These are phyloP conservation scores for Boletus reticuloceps DNA, from an alignment of 768 basidiomycete species.

Conservation along the genomic window DNA sequence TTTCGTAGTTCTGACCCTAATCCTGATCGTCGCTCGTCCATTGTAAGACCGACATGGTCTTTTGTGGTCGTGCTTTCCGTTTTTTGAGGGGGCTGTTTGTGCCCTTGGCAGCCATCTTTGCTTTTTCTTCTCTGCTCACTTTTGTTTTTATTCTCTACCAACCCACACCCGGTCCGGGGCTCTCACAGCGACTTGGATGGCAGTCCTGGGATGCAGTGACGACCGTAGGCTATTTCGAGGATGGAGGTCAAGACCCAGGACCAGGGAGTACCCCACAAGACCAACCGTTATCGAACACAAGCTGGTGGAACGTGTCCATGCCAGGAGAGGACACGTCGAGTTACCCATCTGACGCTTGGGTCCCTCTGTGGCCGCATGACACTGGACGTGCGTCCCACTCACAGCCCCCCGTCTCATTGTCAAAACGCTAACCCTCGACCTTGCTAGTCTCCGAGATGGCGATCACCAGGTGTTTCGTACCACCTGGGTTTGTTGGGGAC, in stretches of 20 bases:
- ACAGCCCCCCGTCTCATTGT: neutral
- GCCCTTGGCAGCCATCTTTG: conserved; percentile 58
- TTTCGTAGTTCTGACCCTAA: too few relatives aligned
- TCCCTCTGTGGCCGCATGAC: conserved; percentile 28
- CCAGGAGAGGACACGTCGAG: conserved; percentile 52
- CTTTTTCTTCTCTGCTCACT: conserved; percentile 70
- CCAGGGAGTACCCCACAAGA: neutral
- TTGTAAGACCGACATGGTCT: too few relatives aligned
- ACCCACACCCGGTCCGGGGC: conserved; percentile 69
- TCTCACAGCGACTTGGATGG: conserved; percentile 77
- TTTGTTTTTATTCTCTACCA: conserved; percentile 82
- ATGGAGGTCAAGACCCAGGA: neutral
- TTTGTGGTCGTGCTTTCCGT: conserved; percentile 45
- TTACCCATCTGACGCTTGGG: conserved; percentile 64
- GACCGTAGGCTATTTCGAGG: conserved; percentile 16
- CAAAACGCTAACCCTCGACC: neutral
- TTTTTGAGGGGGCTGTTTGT: conserved; percentile 52
- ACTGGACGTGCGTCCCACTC: conserved; percentile 23
- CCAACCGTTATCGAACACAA: conserved; percentile 5
- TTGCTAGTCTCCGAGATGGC: conserved; percentile 78
- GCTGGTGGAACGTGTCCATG: conserved; percentile 19
- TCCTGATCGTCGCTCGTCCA: too few relatives aligned
- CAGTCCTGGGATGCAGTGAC: conserved; percentile 78
- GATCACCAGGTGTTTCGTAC: conserved; percentile 62
- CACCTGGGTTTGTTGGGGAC: conserved; percentile 53